Conservation (phyloP, 768 basidiomycete species). For the Panellus pusillus region DNA sequence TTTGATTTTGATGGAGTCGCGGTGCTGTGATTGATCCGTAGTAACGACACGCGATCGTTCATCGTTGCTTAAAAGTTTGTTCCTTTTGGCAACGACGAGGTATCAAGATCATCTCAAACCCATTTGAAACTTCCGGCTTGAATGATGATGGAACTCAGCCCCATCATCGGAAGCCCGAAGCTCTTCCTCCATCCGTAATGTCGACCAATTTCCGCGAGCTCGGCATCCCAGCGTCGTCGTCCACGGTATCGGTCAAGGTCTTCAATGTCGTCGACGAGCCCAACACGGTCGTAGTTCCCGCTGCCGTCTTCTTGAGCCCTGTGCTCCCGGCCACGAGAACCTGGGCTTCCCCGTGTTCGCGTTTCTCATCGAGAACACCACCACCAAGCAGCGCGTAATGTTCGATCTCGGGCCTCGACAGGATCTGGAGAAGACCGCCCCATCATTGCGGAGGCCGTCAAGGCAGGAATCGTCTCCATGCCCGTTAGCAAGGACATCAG, state of each 20-base stretch:
- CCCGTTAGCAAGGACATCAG: conserved; percentile 15
- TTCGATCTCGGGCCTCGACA: conserved; percentile 24
- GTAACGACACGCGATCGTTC: no score
- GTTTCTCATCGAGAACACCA: conserved; percentile 23
- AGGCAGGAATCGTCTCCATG: neutral
- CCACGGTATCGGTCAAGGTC: conserved; percentile 19
- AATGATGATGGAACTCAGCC: no score
- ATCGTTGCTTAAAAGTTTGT: no score
- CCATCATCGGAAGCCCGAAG: neutral
- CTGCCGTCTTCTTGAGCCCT: conserved; percentile 14
- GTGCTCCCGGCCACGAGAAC: conserved; percentile 18
- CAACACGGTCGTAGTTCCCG: conserved; percentile 4
- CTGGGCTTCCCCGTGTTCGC: conserved; percentile 15
- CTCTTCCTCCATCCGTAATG: neutral
- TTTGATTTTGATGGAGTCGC: no score
- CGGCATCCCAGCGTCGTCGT: conserved; percentile 10
- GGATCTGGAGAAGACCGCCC: conserved; percentile 18
- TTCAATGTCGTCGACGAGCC: conserved; percentile 9
- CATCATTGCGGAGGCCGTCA: conserved; percentile 2
- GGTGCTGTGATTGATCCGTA: no score
- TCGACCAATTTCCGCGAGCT: conserved; percentile 7
- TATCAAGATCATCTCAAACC: no score
- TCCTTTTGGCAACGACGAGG: no score
- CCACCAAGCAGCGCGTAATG: conserved; percentile 14
- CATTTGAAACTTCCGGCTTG: no score